Evolutionary conservation across 2,329 filamentous ascomycete species (phyloP), one percentile per base, ranked within the genome.

Genomic region (Pseudogymnoascus sp.): DNA sequence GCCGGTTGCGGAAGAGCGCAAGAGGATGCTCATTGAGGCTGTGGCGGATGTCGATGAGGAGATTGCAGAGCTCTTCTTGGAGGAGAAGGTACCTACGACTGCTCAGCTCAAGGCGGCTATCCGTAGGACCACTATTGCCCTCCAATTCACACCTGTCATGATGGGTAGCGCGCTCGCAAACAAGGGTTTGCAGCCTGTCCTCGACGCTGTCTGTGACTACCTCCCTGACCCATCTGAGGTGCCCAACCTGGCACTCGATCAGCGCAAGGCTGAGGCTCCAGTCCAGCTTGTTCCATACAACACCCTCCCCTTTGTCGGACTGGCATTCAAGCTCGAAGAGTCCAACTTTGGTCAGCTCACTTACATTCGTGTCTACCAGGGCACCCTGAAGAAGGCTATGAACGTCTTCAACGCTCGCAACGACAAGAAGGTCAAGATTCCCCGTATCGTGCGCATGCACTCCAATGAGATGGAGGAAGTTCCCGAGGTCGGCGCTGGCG

Each of bases 401-500:
- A 91, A 92, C 72, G 86, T 99, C 61, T 96, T 88, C 83, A 99
- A 97, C 76, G 92, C 92, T 7, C 87, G 92, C 68, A 95, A 85
- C 66, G 89, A 93, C 75, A 96, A 97, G 82, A 97, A 93, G 80
- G 88, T 99, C 72, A 92, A 95, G 76, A 88, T 99, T 62, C 94
- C 94, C 18, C 89, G 93, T 71, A 97, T 99, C 70, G 94, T 99
- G 64, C 91, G 94, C 65, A 99, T 99, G 94, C 94, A 99, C 80
- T 96, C 92, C 50, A 96, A 97, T 73, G 94, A 99, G 72, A 96
- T 99, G 93, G 94, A 99, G 75, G 94, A 99, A 71, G 91, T 97
- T 30, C 80, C 78, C 61, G 92, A 97, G 74, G 88, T 99, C 65
- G 91, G 92, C 59, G 93, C 94, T 60, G 94, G 94, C 75, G 94